A percentile compares a stretch with the other conserved stretches of the same genome.
phyloP scores from a whole-genome alignment of 257 asterid genomes.

The Dorcoceras hygrometricum region DNA sequence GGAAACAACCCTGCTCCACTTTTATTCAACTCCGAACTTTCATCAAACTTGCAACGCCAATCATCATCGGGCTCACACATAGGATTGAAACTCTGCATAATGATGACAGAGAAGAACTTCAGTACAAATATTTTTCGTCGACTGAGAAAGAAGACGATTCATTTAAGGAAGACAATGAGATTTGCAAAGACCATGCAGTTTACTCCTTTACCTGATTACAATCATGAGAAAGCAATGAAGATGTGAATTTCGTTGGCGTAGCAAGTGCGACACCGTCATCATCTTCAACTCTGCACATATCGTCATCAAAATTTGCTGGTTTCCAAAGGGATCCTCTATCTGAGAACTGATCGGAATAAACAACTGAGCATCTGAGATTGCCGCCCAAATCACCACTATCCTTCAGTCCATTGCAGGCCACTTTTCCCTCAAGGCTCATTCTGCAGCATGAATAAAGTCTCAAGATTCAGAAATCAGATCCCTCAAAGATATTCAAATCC shows the following conservation, averaged over 20 bases:
- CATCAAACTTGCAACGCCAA: conserved; percentile 75
- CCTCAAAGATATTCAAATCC: conserved; percentile 10
- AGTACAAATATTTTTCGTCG: conserved; percentile 13
- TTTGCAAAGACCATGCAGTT: conserved; percentile 18
- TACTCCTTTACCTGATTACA: conserved; percentile 62
- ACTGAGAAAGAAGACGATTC: conserved; percentile 6
- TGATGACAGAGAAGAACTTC: conserved; percentile 21
- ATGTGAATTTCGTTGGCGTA: conserved; percentile 49
- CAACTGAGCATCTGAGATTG: conserved; percentile 48
- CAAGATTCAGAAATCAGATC: conserved; percentile 18
- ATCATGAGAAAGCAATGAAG: conserved; percentile 47
- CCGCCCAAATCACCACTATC: conserved; percentile 46
- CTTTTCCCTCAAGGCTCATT: conserved; percentile 50
- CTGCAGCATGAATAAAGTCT: conserved; percentile 43
- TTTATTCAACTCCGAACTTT: conserved; percentile 55
- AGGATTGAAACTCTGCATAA: conserved; percentile 82
- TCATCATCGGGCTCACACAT: conserved; percentile 83
- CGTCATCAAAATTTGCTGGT: conserved; percentile 77
- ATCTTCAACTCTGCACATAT: conserved; percentile 81
- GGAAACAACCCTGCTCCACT: conserved; percentile 40
- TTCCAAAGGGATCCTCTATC: conserved; percentile 58
- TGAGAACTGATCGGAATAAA: conserved; percentile 47
- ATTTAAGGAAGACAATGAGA: conserved; percentile 13
- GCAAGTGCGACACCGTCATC: conserved; percentile 59
- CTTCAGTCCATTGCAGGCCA: conserved; percentile 63